Conservation (phyloP, 2,329 filamentous ascomycete genomes). For the Ophiognomonia clavigignenti-juglandacearum region DNA sequence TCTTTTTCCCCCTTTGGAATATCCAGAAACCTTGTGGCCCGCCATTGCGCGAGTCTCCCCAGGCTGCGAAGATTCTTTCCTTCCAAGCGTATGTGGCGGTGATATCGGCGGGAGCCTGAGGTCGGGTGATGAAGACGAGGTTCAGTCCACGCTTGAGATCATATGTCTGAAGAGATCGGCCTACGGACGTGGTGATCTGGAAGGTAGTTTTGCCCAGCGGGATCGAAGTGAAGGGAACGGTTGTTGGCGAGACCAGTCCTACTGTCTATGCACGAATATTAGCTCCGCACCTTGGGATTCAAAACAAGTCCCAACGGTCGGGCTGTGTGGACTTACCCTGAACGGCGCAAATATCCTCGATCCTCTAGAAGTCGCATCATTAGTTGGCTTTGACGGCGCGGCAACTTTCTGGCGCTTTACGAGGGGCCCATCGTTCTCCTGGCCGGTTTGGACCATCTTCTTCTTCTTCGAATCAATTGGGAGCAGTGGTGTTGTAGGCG, state of each 20-base stretch:
- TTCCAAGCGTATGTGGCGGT: slow-evolving; percentile 87
- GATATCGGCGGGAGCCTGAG: slow-evolving; percentile 80
- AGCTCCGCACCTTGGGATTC: background rate
- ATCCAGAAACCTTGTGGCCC: slow-evolving; percentile 73
- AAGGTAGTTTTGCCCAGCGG: slow-evolving; percentile 92
- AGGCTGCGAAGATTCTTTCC: slow-evolving; percentile 82
- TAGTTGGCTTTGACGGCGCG: slow-evolving; percentile 32
- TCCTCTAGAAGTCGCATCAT: slow-evolving; percentile 37
- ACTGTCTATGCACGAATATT: slow-evolving; percentile 61
- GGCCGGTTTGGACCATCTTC: slow-evolving; percentile 50
- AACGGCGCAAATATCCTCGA: slow-evolving; percentile 92
- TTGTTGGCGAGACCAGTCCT: slow-evolving; percentile 85
- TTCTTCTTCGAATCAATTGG: background rate
- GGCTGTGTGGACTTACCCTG: slow-evolving; percentile 55
- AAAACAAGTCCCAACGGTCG: background rate
- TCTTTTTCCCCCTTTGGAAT: slow-evolving; percentile 84
- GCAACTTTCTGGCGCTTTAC: slow-evolving; percentile 73
- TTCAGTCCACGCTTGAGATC: slow-evolving; percentile 86
- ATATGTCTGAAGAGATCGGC: slow-evolving; percentile 88
- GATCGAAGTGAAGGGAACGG: slow-evolving; percentile 83
- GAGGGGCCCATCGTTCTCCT: slow-evolving; percentile 52
- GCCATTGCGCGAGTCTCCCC: slow-evolving; percentile 58
- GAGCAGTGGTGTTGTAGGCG: background rate
- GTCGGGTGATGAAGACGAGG: slow-evolving; percentile 87
- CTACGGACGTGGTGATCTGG: slow-evolving; percentile 94